Evolutionary conservation across 1,139 yeast genomes (phyloP), one percentile per base, ranked within the genome.

Genomic region (Candida sanyaensis): DNA sequence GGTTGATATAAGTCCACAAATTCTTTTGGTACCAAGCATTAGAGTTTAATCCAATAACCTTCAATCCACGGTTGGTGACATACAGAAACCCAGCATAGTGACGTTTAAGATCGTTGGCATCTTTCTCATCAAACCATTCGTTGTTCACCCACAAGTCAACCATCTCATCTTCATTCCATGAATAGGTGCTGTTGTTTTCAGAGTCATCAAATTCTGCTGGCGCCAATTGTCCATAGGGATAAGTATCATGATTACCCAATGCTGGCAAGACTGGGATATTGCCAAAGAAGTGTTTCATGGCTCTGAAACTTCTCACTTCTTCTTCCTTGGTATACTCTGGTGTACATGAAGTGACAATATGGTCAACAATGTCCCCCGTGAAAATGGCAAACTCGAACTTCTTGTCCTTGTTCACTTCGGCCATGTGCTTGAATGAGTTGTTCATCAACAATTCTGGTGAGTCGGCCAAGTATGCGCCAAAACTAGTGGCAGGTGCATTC

Each of bases 331-430:
- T 28, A 24, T 27, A 37, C 13, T 37, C 41, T 13, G 41, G 32
- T 10, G 41, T 37, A 37, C 41, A 28, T 9, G 31, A 28, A 12
- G 23, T 13, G 10, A 34, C 28, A 9, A 33, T 12, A 56, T 83
- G 88, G 58, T 83, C 88, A 36, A 83, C 84, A 61, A 83, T 68
- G 57, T 84, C 91, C 46, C 90, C 91, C 2, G 90, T 85, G 69
- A 84, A 85, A 27, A 85, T 61, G 3, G 84, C 76, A 60, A 85
- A 84, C 45, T 81, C 84, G 55, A 78, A 84, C 8, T 71, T 61
- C 17, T 69, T 57, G 17, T 64, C 58, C 37, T 64, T 48, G 52
- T 69, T 65, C 42, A 66, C 63, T 29, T 71, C 57, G 11, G 69
- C 67, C 48, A 81, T 71, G 24, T 79, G 68, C 41, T 70, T 69